These are phyloP conservation scores for Blastobotrys raffinosifermentans DNA, from an alignment of 1,139 yeast genomes.

Conservation along the genomic window DNA sequence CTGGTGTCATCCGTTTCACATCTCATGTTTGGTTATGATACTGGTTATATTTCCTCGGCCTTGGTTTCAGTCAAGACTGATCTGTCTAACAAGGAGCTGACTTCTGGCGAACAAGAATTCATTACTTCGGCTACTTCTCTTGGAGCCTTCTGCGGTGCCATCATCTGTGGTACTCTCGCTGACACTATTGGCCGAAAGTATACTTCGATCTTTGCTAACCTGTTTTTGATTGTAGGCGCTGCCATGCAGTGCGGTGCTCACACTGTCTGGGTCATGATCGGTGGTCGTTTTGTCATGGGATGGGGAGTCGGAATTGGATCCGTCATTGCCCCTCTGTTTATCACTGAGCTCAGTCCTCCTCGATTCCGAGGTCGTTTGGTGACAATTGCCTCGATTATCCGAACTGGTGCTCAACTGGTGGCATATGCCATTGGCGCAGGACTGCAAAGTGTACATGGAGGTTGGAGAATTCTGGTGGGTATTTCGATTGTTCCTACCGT, in stretches of 20 bases:
- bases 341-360: constrained; percentile 88
- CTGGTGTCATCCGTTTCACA: constrained; percentile 89
- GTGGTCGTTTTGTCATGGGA: constrained; percentile 87
- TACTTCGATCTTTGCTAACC: constrained; percentile 71
- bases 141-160: constrained; percentile 80
- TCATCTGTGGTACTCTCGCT: constrained; percentile 72
- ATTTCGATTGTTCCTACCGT: constrained; percentile 83
- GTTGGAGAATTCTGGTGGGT: constrained; percentile 94
- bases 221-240: constrained; percentile 77
- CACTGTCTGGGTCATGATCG: constrained; percentile 85
- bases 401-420: constrained; percentile 87
- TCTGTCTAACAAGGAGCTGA: constrained; percentile 41
- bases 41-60: constrained; percentile 92
- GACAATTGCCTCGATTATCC: constrained; percentile 56
- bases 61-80: constrained; percentile 78
- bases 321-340: constrained; percentile 81
- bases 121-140: constrained; percentile 94
- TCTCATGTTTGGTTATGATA: constrained; percentile 93
- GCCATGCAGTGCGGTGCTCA: constrained; percentile 73
- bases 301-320: constrained; percentile 96
- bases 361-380: constrained; percentile 74
- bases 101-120: constrained; percentile 76
- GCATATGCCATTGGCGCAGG: constrained; percentile 96
- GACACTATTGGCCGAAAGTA: constrained; percentile 79
- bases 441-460: constrained; percentile 61